Conservation (phyloP, 1,284 basidiomycete species). For the Ceratobasidium sp. region DNA sequence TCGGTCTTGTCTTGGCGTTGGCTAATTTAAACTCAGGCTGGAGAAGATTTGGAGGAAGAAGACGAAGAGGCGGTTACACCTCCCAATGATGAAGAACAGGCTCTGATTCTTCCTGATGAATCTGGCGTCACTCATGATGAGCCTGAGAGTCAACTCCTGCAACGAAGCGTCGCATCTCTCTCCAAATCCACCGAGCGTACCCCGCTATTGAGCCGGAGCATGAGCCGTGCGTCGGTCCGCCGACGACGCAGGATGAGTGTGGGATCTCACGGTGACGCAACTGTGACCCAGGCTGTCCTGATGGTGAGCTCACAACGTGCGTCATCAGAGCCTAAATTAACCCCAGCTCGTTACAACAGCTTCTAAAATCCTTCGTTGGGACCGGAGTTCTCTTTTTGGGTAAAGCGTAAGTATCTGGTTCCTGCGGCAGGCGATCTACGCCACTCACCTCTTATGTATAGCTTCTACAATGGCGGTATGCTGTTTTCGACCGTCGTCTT, state of each 20-base stretch:
- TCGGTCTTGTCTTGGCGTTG: constrained; percentile 28
- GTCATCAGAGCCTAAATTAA: constrained; percentile 30
- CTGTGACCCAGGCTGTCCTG: constrained; percentile 86
- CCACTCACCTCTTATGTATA: constrained; percentile 53
- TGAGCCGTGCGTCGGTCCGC: constrained; percentile 38
- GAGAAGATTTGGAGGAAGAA: constrained; percentile 93
- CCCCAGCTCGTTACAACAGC: constrained; percentile 58
- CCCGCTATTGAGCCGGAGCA: constrained; percentile 40
- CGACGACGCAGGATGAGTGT: constrained; percentile 50
- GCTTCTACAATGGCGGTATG: constrained; percentile 95
- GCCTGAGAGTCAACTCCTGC: constrained; percentile 37
- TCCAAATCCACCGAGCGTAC: constrained; percentile 27
- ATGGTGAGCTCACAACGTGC: constrained; percentile 69
- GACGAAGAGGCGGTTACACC: constrained; percentile 60
- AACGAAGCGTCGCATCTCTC: constrained; percentile 43
- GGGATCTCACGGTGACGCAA: constrained; percentile 81
- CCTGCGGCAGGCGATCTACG: constrained; percentile 14
- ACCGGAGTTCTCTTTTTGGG: constrained; percentile 97
- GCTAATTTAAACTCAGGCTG: constrained; percentile 66
- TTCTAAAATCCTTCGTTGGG: constrained; percentile 95
- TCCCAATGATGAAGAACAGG: constrained; percentile 64
- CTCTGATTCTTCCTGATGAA: constrained; percentile 48
- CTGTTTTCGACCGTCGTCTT: constrained; percentile 89
- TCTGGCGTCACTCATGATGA: constrained; percentile 26
- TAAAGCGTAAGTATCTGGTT: constrained; percentile 72